phyloP scores from a whole-genome alignment of 495 filamentous ascomycete genomes.

The Neurospora sp. region DNA sequence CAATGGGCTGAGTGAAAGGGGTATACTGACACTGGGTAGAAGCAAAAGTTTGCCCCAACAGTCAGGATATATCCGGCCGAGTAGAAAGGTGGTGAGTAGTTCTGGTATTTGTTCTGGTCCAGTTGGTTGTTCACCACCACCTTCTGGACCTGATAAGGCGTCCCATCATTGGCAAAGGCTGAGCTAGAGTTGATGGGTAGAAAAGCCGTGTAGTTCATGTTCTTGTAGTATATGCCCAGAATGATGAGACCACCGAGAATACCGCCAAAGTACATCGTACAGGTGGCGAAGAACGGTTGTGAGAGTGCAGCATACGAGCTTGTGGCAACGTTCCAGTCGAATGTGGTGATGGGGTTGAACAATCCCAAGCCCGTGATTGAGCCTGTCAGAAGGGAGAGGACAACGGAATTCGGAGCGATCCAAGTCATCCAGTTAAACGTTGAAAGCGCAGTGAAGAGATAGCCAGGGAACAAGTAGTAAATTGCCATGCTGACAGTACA shows the following conservation, averaged over 20 bases:
- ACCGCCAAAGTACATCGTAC: constrained; percentile 18
- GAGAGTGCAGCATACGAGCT: constrained; percentile 23
- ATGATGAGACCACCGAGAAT: constrained; percentile 30
- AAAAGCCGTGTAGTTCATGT: constrained; percentile 39
- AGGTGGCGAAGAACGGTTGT: constrained; percentile 25
- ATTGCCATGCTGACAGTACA: constrained; percentile 19
- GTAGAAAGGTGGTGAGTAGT: constrained; percentile 51
- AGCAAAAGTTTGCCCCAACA: constrained; percentile 51
- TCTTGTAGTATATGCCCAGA: constrained; percentile 42
- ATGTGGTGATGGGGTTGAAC: constrained; percentile 25
- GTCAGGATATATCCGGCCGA: constrained; percentile 49
- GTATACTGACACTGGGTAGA: constrained; percentile 31
- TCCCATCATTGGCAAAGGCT: constrained; percentile 48
- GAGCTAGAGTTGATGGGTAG: constrained; percentile 38
- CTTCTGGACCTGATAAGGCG: constrained; percentile 39
- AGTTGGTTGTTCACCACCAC: constrained; percentile 44
- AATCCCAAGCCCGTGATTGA: constrained; percentile 17
- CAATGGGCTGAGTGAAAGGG: neutral
- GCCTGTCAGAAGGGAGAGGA: constrained; percentile 21
- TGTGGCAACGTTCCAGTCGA: constrained; percentile 27
- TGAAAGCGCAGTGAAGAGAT: constrained; percentile 25
- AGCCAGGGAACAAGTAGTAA: constrained; percentile 31
- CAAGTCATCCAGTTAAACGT: constrained; percentile 35
- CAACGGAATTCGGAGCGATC: constrained; percentile 27
- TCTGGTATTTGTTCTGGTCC: constrained; percentile 38